Evolutionary conservation across 805 yeast genomes (phyloP).

Genomic region (Kodamaea hsintzibuensis): DNA sequence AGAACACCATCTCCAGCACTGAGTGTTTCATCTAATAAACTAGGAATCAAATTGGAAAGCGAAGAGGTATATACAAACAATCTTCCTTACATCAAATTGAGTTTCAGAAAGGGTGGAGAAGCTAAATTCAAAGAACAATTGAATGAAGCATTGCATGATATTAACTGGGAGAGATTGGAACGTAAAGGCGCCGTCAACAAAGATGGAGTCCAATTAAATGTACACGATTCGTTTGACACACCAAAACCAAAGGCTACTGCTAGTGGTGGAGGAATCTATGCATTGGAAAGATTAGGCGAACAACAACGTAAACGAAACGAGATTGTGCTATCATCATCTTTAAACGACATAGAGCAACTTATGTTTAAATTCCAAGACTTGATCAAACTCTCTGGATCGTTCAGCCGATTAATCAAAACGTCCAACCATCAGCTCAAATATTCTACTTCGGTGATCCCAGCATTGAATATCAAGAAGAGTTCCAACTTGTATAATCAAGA

Average conservation of each 20-base stretch:
- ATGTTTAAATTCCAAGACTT: conserved; percentile 80
- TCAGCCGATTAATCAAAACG: conserved; percentile 19
- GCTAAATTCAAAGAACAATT: conserved; percentile 48
- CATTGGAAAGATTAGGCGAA: conserved; percentile 60
- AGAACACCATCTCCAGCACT: neutral
- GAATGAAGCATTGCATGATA: conserved; percentile 43
- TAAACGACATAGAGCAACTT: conserved; percentile 73
- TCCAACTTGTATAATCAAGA: conserved; percentile 56
- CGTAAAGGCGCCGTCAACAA: conserved; percentile 36
- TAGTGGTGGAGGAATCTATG: conserved; percentile 61
- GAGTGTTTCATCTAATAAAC: neutral
- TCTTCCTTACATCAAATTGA: conserved; percentile 55
- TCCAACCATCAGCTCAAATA: neutral
- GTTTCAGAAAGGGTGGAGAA: conserved; percentile 77
- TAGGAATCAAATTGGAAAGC: conserved; percentile 27
- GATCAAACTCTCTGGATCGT: conserved; percentile 53
- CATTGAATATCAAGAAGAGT: conserved; percentile 36
- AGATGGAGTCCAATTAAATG: conserved; percentile 2
- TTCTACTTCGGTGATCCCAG: conserved; percentile 20
- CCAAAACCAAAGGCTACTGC: conserved; percentile 8
- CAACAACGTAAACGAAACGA: conserved; percentile 58
- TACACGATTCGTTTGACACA: neutral
- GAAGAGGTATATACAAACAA: conserved; percentile 35
- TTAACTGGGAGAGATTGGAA: conserved; percentile 49
- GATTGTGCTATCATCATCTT: conserved; percentile 60